phyloP scores from a whole-genome alignment of 2,329 filamentous ascomycete genomes.

The Drechslerella stenobrocha region DNA sequence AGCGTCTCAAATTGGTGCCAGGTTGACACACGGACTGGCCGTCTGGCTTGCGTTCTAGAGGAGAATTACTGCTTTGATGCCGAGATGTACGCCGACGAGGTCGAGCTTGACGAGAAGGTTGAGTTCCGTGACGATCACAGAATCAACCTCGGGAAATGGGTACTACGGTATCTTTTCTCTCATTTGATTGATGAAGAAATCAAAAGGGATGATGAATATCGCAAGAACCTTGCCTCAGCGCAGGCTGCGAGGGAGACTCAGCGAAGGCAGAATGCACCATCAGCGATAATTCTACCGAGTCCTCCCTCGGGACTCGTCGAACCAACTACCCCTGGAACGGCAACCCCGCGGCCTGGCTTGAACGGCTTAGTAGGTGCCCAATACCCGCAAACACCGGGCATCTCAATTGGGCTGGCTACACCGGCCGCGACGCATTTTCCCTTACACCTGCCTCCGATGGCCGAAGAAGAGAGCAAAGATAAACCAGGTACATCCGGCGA shows the following conservation, averaged over 20 bases:
- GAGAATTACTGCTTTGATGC: constrained; percentile 97
- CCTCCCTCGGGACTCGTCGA: constrained; percentile 38
- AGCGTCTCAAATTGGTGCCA: constrained; percentile 95
- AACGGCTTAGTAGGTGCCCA: constrained; percentile 61
- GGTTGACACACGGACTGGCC: constrained; percentile 89
- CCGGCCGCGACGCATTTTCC: constrained; percentile 57
- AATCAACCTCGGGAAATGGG: constrained; percentile 97
- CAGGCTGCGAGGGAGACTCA: constrained; percentile 64
- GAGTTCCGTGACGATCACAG: constrained; percentile 91
- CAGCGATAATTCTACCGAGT: constrained; percentile 64
- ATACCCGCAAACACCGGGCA: constrained; percentile 70
- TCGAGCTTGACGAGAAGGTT: constrained; percentile 70
- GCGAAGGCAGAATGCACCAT: constrained; percentile 64
- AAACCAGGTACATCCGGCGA: constrained; percentile 60
- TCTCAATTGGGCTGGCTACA: constrained; percentile 77
- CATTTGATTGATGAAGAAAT: constrained; percentile 89
- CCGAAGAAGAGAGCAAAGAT: constrained; percentile 58
- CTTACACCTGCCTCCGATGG: constrained; percentile 59
- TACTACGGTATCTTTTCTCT: constrained; percentile 86
- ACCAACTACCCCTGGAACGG: constrained; percentile 54
- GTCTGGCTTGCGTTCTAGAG: constrained; percentile 85
- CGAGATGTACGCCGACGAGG: constrained; percentile 92
- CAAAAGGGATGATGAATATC: constrained; percentile 72
- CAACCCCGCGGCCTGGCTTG: constrained; percentile 65
- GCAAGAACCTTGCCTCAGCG: constrained; percentile 68